Evolutionary conservation across 352 stramenopile species (phyloP).

Genomic region (Globisporangium spiculum): DNA sequence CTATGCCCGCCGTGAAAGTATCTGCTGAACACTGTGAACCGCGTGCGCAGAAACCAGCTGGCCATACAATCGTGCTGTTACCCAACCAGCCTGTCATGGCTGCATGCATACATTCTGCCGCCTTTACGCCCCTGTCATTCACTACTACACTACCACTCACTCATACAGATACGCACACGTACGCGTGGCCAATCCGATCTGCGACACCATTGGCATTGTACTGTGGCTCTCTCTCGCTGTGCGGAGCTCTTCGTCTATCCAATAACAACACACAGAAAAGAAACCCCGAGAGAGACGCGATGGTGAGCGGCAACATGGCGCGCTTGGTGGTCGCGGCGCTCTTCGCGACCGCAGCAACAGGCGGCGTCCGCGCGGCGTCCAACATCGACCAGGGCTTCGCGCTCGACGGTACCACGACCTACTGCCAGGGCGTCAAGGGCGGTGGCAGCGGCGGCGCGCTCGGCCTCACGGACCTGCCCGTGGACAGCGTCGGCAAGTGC

Average conservation of each 20-base stretch:
- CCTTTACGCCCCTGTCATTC: neutral
- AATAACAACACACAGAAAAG: neutral
- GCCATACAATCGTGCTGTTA: neutral
- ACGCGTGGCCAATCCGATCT: neutral
- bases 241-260: neutral
- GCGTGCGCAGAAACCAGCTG: neutral
- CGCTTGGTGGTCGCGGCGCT: conserved; percentile 8
- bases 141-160: neutral
- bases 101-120: neutral
- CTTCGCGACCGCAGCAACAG: neutral
- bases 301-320: neutral
- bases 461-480: conserved; percentile 42
- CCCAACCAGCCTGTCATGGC: conserved; percentile 1
- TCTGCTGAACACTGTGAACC: neutral
- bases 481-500: conserved; percentile 52
- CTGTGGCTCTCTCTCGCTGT: neutral
- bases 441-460: conserved; percentile 26
- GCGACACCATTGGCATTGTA: neutral
- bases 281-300: neutral
- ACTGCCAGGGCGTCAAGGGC: conserved; percentile 58
- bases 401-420: conserved; percentile 61
- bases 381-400: conserved; percentile 69
- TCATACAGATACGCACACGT: neutral
- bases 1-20: neutral
- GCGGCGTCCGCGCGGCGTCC: conserved; percentile 10